phyloP scores from a whole-genome alignment of 805 yeast species.

The Candida namnaoensis region DNA sequence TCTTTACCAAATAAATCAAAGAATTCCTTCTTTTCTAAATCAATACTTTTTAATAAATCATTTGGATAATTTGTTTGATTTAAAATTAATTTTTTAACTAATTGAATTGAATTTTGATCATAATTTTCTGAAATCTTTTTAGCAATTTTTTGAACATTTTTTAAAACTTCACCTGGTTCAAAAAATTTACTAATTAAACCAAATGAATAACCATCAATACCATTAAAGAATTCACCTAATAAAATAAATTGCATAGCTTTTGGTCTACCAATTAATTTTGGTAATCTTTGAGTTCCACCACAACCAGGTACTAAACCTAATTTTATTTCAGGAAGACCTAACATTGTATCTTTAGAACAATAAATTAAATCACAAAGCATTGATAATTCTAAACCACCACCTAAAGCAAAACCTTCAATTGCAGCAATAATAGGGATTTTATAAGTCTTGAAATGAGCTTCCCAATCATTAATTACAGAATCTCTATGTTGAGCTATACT shows the following conservation, averaged over 20 bases:
- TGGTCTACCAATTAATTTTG: constrained; percentile 39
- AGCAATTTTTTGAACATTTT: constrained; percentile 36
- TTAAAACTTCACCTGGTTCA: constrained; percentile 29
- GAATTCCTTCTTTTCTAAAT: constrained; percentile 34
- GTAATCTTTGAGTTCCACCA: constrained; percentile 46
- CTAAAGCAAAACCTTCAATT: constrained; percentile 42
- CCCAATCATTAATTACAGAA: constrained; percentile 32
- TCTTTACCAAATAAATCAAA: constrained; percentile 34
- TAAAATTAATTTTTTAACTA: too few relatives aligned
- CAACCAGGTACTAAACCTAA: constrained; percentile 44
- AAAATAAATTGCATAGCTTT: constrained; percentile 39
- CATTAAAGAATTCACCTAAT: constrained; percentile 36
- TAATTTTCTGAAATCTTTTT: constrained; percentile 25
- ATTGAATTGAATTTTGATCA: too few relatives aligned
- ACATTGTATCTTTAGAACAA: constrained; percentile 36
- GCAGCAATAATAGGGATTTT: constrained; percentile 46
- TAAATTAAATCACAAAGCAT: constrained; percentile 42
- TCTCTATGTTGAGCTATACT: too few relatives aligned
- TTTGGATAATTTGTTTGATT: constrained; percentile 23
- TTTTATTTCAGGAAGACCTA: constrained; percentile 49
- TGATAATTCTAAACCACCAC: constrained; percentile 51
- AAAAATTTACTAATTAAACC: constrained; percentile 36
- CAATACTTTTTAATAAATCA: constrained; percentile 27
- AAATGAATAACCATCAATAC: constrained; percentile 36
- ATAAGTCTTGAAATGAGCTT: constrained; percentile 22